phyloP scores from a whole-genome alignment of 2,329 filamentous ascomycete genomes.

The Lasiodiplodia sp. region DNA sequence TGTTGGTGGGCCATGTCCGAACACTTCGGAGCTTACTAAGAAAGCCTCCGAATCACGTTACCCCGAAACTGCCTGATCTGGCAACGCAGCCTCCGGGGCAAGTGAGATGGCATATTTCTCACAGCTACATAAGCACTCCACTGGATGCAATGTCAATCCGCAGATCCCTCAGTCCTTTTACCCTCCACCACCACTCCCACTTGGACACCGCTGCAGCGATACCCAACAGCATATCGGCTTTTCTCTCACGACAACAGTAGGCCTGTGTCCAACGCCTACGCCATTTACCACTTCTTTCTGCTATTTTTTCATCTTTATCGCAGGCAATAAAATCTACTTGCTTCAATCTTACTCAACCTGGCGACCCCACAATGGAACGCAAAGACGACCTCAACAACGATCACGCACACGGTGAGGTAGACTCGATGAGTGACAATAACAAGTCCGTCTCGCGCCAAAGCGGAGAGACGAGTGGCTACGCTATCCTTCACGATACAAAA shows the following conservation, averaged over 20 bases:
- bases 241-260: not conserved
- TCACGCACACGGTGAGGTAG: not conserved
- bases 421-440: not conserved
- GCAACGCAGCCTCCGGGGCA: not conserved
- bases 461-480: not conserved
- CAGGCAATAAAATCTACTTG: not conserved
- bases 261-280: not conserved
- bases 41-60: constrained; percentile 18
- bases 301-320: not conserved
- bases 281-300: not conserved
- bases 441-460: not conserved
- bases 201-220: not conserved
- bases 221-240: not conserved
- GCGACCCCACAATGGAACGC: not conserved
- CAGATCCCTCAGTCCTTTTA: not conserved
- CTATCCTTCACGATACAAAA: not conserved
- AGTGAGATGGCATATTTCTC: not conserved
- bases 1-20: not conserved
- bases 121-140: not conserved
- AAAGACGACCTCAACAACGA: not conserved
- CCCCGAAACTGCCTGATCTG: not conserved
- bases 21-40: constrained; percentile 7
- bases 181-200: not conserved
- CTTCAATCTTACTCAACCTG: not conserved
- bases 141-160: not conserved